These are phyloP conservation scores for Talaromyces stipitatus DNA, from an alignment of 495 filamentous ascomycete genomes.

Conservation along the genomic window DNA sequence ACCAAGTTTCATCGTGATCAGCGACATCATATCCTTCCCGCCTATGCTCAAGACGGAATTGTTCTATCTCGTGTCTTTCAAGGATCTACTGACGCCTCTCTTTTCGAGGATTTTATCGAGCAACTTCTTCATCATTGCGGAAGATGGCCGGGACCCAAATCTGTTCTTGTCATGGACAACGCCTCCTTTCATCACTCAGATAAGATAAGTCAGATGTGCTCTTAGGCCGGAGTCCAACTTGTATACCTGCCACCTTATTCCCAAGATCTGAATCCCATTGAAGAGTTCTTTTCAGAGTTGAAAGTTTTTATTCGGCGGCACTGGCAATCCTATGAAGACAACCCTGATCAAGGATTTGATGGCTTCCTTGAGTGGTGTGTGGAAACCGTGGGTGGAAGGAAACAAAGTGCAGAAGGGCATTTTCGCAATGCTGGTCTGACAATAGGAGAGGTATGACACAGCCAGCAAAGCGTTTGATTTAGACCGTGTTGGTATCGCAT, in stretches of 20 bases:
- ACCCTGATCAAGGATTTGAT: conserved; percentile 27
- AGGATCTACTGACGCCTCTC: conserved; percentile 26
- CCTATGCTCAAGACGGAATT: conserved; percentile 33
- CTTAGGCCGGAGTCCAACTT: conserved; percentile 26
- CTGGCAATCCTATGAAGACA: conserved; percentile 15
- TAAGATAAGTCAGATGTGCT: conserved; percentile 24
- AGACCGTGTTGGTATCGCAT: no score
- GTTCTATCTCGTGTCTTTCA: conserved; percentile 24
- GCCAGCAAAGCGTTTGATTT: no score
- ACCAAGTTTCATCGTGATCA: conserved; percentile 21
- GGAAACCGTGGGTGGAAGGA: conserved; percentile 13
- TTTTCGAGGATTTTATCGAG: conserved; percentile 37
- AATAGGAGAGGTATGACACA: neutral
- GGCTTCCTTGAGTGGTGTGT: conserved; percentile 19
- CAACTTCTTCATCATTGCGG: conserved; percentile 28
- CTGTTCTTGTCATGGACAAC: conserved; percentile 40
- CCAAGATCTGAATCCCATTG: conserved; percentile 21
- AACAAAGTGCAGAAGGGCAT: conserved; percentile 17
- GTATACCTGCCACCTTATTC: conserved; percentile 21
- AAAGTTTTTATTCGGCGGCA: conserved; percentile 17
- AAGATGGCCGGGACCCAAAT: conserved; percentile 29
- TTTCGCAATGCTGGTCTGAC: conserved; percentile 17
- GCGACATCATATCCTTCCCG: conserved; percentile 30
- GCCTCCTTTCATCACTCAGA: conserved; percentile 30
- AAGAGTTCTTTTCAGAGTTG: conserved; percentile 22